phyloP scores from a whole-genome alignment of 1,284 basidiomycete species.

The Puccinia coronata region DNA sequence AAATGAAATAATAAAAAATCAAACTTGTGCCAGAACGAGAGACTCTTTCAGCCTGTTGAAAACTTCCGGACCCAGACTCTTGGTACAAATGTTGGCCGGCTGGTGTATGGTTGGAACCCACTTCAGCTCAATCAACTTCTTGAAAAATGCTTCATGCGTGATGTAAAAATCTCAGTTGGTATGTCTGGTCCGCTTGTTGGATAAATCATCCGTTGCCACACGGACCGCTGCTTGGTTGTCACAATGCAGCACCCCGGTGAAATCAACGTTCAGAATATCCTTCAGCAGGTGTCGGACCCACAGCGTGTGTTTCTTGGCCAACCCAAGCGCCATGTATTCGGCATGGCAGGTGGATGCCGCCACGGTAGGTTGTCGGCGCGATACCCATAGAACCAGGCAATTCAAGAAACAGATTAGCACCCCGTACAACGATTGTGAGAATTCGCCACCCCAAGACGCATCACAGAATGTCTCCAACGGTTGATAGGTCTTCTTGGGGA shows the following conservation, averaged over 20 bases:
- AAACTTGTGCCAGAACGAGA: too few relatives aligned
- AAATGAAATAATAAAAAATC: too few relatives aligned
- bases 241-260: not conserved
- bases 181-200: slow-evolving; percentile 16
- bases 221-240: not conserved
- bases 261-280: not conserved
- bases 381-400: slow-evolving; percentile 10
- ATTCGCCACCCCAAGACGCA: not conserved
- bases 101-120: not conserved
- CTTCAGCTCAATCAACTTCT: not conserved
- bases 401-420: not conserved
- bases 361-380: not conserved
- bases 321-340: slow-evolving; percentile 5
- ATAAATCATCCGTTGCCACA: not conserved
- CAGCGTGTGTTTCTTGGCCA: not conserved
- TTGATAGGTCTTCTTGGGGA: not conserved
- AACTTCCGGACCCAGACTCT: not conserved
- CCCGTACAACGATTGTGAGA: not conserved
- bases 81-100: not conserved
- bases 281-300: not conserved
- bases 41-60: too few relatives aligned
- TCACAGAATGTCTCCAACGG: not conserved
- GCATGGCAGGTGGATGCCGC: slow-evolving; percentile 10
- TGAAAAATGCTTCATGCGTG: not conserved
- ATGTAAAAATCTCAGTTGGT: slow-evolving; percentile 10